Evolutionary conservation across 2,329 filamentous ascomycete species (phyloP).

Genomic region (Pseudogymnoascus sp.): DNA sequence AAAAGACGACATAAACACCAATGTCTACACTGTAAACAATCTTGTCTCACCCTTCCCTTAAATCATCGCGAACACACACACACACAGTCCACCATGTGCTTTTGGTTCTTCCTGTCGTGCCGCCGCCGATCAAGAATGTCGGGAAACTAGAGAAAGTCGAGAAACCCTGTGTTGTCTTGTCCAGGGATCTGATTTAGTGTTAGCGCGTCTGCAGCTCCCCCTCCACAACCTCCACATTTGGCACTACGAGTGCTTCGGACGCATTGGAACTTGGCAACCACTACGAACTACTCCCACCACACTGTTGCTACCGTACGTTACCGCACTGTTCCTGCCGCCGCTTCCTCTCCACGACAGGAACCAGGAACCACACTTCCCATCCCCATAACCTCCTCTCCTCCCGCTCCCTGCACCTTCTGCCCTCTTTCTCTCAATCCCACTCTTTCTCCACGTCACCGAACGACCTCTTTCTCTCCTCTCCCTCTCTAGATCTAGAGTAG

Average conservation of each 20-base stretch:
- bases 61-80: not conserved
- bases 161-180: not conserved
- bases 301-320: not conserved
- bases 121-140: constrained; percentile 3
- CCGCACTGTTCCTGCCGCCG: not conserved
- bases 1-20: not conserved
- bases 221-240: not conserved
- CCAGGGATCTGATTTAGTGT: constrained; percentile 7
- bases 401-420: not conserved
- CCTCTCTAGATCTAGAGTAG: not conserved
- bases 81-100: not conserved
- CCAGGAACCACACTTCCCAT: not conserved
- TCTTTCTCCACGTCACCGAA: not conserved
- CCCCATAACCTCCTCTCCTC: not conserved
- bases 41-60: not conserved
- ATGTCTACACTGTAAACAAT: not conserved
- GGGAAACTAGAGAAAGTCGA: not conserved
- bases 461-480: not conserved
- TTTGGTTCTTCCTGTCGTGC: not conserved
- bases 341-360: not conserved
- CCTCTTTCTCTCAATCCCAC: not conserved
- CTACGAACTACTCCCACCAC: not conserved
- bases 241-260: not conserved
- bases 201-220: not conserved
- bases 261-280: not conserved